phyloP scores from a whole-genome alignment of 345 rosid genomes.

The Murraya paniculata region DNA sequence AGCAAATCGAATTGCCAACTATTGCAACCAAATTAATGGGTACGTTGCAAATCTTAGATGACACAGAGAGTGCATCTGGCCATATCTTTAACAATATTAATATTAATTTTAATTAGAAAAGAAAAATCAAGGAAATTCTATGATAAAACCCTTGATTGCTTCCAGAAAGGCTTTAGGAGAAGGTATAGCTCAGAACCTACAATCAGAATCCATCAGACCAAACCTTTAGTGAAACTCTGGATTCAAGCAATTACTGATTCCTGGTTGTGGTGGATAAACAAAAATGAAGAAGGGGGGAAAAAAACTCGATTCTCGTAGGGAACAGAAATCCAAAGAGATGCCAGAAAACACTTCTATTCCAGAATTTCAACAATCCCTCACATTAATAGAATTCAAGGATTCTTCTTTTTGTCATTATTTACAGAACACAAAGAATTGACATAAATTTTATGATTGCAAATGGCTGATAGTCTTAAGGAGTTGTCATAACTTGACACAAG shows the following conservation, averaged over 20 bases:
- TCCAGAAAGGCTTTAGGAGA: background rate
- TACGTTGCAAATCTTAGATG: constrained; percentile 30
- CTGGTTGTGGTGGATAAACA: background rate
- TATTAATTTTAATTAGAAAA: background rate
- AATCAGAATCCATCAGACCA: background rate
- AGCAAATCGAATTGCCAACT: constrained; percentile 86
- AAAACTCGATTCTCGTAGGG: background rate
- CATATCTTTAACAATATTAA: background rate
- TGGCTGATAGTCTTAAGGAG: background rate
- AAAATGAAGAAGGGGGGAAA: background rate
- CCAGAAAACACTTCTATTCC: background rate
- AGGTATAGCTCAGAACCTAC: background rate
- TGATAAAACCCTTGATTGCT: background rate
- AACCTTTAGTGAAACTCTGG: background rate
- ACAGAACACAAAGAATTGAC: background rate
- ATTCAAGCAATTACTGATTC: background rate
- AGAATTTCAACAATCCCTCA: background rate
- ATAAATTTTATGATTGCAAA: background rate
- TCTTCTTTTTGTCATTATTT: background rate
- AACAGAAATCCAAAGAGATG: background rate
- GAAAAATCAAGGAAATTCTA: background rate
- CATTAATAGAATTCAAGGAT: background rate
- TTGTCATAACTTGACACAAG: background rate
- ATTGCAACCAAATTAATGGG: constrained; percentile 98
- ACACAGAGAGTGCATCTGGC: background rate